Percentiles rank a stretch among this genome's conserved stretches.
Conservation (phyloP, 176 grass and related monocot genomes). For the Triticum urartu region DNA sequence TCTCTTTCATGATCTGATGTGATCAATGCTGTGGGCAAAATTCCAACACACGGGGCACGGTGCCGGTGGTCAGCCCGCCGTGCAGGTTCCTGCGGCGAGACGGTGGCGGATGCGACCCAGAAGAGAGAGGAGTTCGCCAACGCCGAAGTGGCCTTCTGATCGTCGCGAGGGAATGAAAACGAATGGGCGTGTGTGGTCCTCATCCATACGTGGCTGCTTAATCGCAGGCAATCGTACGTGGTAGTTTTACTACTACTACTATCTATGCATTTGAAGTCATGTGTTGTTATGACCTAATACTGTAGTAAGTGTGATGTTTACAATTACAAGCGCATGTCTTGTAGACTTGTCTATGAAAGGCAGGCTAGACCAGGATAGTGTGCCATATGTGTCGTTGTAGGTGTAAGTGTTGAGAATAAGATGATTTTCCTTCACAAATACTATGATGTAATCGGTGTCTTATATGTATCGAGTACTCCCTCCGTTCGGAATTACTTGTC, state of each 20-base stretch:
- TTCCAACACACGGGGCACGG: background rate
- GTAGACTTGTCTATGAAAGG: background rate
- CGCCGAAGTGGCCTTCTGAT: constrained; percentile 20
- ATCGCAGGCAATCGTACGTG: background rate
- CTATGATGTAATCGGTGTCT: too few relatives aligned
- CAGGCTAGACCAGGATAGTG: background rate
- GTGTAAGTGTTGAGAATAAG: background rate
- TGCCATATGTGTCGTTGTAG: background rate
- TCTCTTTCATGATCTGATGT: too few relatives aligned
- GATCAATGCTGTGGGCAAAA: too few relatives aligned
- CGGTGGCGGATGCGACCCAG: background rate
- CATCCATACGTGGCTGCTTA: background rate
- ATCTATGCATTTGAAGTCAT: background rate
- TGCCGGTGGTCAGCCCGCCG: constrained; percentile 26
- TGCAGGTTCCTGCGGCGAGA: constrained; percentile 40
- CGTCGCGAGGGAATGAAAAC: background rate
- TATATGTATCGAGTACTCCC: too few relatives aligned
- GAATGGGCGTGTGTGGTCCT: background rate
- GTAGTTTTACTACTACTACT: background rate
- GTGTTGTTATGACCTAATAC: background rate
- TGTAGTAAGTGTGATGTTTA: background rate
- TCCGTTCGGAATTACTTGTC: too few relatives aligned
- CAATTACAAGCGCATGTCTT: background rate
- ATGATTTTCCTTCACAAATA: background rate
- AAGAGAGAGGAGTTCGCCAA: constrained; percentile 33